A percentile compares a stretch with the other conserved stretches of the same genome.
phyloP scores from a whole-genome alignment of 1,284 basidiomycete genomes.

The Anthracocystis setariae region DNA sequence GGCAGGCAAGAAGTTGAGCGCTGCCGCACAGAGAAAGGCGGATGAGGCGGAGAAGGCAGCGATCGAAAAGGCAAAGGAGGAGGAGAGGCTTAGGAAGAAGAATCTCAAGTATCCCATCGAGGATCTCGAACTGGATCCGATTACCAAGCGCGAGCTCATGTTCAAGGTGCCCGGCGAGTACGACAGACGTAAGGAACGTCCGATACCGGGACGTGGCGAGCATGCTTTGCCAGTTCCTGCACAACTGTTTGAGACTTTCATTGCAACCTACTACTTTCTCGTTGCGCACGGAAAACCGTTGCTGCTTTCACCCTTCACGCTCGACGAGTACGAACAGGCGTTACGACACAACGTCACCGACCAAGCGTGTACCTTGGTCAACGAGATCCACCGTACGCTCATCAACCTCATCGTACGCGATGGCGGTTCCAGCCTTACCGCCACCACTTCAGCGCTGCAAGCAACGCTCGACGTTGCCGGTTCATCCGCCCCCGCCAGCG shows the following conservation, averaged over 20 bases:
- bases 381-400: conserved; percentile 87
- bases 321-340: conserved; percentile 92
- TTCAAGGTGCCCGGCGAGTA: conserved; percentile 52
- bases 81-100: conserved; percentile 77
- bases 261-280: conserved; percentile 91
- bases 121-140: conserved; percentile 69
- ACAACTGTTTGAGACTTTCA: conserved; percentile 81
- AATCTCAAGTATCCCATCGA: conserved; percentile 78
- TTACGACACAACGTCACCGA: conserved; percentile 80
- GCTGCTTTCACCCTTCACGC: conserved; percentile 85
- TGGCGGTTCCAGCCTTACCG: conserved; percentile 69
- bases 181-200: conserved; percentile 70
- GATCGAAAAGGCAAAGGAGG: conserved; percentile 64
- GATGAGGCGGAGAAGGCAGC: conserved; percentile 46
- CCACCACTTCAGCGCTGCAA: conserved; percentile 15
- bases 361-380: conserved; percentile 79
- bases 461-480: conserved; percentile 12
- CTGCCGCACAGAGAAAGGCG: conserved; percentile 32
- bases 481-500: conserved; percentile 46
- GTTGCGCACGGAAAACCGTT: conserved; percentile 89
- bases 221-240: conserved; percentile 79
- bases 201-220: conserved; percentile 77
- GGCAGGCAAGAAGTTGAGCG: conserved; percentile 39
- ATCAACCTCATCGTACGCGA: conserved; percentile 86
- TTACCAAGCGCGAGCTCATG: conserved; percentile 62